phyloP scores from a whole-genome alignment of 257 asterid species.

The Solanum clarkiae region DNA sequence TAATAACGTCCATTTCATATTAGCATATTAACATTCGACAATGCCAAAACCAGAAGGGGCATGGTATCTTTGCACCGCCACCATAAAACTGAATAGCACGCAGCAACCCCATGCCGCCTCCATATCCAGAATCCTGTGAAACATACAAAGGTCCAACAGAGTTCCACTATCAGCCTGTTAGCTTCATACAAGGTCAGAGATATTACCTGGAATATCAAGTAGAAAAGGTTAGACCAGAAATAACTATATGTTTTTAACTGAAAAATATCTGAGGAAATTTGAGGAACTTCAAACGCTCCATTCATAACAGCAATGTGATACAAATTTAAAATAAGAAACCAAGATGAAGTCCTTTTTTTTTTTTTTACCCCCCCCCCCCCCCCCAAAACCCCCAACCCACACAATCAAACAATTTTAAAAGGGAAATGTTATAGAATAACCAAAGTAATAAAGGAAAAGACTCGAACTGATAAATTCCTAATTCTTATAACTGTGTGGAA shows the following conservation, averaged over 20 bases:
- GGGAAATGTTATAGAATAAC: background rate
- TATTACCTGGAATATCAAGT: slow-evolving; percentile 94
- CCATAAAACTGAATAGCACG: slow-evolving; percentile 25
- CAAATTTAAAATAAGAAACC: background rate
- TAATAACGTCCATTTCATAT: background rate
- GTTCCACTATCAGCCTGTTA: slow-evolving; percentile 66
- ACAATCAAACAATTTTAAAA: background rate
- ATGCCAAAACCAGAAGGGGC: slow-evolving; percentile 4
- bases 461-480: background rate
- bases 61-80: slow-evolving; percentile 11
- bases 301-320: background rate
- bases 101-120: slow-evolving; percentile 41
- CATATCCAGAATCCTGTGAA: slow-evolving; percentile 50
- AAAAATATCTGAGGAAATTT: background rate
- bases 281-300: background rate
- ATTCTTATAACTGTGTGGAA: background rate
- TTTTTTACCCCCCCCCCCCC: background rate
- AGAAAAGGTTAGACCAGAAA: slow-evolving; percentile 35
- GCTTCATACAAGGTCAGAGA: slow-evolving; percentile 98
- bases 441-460: background rate
- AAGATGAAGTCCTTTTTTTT: background rate
- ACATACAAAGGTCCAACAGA: slow-evolving; percentile 43
- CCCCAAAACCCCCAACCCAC: no score
- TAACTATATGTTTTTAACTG: background rate
- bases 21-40: background rate